Evolutionary conservation across 208 protist species (phyloP).

Genomic region (Crithidia brevicula): DNA sequence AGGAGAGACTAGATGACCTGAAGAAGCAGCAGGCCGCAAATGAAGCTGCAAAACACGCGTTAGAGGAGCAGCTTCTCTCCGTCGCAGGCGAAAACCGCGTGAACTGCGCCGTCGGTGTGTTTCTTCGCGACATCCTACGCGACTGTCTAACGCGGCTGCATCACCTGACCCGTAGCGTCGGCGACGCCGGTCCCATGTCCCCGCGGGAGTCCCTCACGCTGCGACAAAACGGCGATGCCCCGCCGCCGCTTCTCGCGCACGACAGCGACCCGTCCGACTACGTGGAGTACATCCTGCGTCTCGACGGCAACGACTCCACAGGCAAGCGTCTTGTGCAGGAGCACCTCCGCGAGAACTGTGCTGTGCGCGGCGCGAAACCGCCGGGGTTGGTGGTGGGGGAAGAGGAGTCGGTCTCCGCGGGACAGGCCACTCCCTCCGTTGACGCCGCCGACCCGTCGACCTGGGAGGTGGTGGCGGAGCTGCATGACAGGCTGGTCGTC

Average conservation of each 20-base stretch:
- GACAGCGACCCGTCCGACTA: conserved; percentile 49
- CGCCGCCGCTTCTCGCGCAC: conserved; percentile 30
- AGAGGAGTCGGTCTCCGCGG: background rate
- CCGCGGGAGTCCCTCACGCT: conserved; percentile 23
- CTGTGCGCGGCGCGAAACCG: conserved; percentile 3
- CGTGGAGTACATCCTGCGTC: conserved; percentile 46
- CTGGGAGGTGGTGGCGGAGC: conserved; percentile 57
- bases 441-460: conserved; percentile 25
- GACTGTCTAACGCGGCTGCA: conserved; percentile 38
- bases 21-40: conserved; percentile 5
- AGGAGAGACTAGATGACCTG: background rate
- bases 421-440: background rate
- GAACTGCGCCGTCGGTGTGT: conserved; percentile 38
- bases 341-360: conserved; percentile 36
- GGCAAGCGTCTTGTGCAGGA: conserved; percentile 44
- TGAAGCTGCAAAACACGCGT: background rate
- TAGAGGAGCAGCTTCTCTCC: conserved; percentile 14
- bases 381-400: background rate
- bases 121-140: conserved; percentile 48
- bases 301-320: conserved; percentile 26
- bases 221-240: conserved; percentile 7
- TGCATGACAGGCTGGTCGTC: conserved; percentile 41
- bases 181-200: conserved; percentile 9
- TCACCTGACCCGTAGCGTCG: conserved; percentile 19
- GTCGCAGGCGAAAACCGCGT: conserved; percentile 21